phyloP scores from a whole-genome alignment of 306 rosid species.

The Astragalus membranaceus region DNA sequence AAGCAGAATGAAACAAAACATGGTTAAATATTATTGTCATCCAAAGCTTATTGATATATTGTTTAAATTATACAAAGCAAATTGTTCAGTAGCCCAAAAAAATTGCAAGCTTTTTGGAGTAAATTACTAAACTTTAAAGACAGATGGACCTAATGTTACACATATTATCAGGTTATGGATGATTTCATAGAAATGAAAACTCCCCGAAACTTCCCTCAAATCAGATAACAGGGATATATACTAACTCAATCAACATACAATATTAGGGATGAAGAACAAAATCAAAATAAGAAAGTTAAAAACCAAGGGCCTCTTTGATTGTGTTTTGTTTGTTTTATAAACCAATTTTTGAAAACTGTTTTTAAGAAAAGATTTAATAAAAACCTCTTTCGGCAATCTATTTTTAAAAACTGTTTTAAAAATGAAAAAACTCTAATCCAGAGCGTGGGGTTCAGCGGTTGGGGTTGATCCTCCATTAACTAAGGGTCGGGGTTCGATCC shows the following conservation, averaged over 20 bases:
- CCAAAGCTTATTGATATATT: background rate
- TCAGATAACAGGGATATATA: background rate
- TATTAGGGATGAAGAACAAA: background rate
- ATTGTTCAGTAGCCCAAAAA: background rate
- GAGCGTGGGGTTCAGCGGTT: no score
- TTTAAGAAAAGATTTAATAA: no score
- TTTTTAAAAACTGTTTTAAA: no score
- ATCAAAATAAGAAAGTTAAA: background rate
- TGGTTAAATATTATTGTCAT: background rate
- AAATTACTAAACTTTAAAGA: background rate
- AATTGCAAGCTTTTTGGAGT: background rate
- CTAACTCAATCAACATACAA: background rate
- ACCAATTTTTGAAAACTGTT: no score
- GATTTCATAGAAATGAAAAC: background rate
- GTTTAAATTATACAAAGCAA: background rate
- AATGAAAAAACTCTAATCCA: no score
- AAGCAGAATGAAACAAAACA: conserved; percentile 10
- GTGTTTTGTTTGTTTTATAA: no score
- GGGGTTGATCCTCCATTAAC: no score
- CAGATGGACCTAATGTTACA: background rate
- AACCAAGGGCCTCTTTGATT: no score
- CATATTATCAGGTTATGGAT: no score
- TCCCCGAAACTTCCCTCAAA: background rate
- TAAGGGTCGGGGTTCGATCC: no score
- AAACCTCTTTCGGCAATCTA: no score